Base-by-base conservation (phyloP, 495 filamentous ascomycete genomes). In the Penicillium salamii region DNA sequence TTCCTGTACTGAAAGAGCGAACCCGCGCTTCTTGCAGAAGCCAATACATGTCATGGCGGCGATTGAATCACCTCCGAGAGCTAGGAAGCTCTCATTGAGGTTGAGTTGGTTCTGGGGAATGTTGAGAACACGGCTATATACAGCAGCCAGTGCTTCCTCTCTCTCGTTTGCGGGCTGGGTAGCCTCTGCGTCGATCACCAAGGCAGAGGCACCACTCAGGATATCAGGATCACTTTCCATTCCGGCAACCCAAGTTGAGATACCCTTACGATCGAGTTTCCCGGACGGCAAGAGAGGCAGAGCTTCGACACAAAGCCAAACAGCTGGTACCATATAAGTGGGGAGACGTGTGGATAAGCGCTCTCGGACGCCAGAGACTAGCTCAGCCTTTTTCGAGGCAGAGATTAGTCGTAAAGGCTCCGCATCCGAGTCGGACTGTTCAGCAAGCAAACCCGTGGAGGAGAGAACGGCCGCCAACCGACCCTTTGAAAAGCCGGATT, bases 51-150 rank as follows among this genome's bases (percentile, higher is more conserved):
- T 83, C 77, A 89, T 88, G 1, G 84, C 84, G 9, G 78, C 76
- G 39, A 89, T 85, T 1, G 84, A 88, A 52, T 89, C 85, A 32
- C 85, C 85, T 12, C 85, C 85, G 7, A 86, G 69, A 18, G 68
- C 71, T 53, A 88, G 71, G 61, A 89, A 88, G 52, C 75, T 79
- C 51, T 84, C 75, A 18, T 78, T 65, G 23, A 80, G 52, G 8
- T 71, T 68, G 29, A 87, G 78, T 4, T 70, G 61, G 14, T 28
- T 54, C 19, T 57, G 52, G 0, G 71, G 71, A 8, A 83, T 63
- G 42, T 81, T 81, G 13, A 85, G 70, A 4, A 82, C 76, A 19
- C 75, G 64, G 42, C 73, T 73, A 70, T 72, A 82, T 6, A 83
- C 71, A 3, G 59, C 58, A 17, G 66, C 57, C 13, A 79, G 37